Conservation (phyloP, 2,329 filamentous ascomycete species). For the Aureobasidium sp. region DNA sequence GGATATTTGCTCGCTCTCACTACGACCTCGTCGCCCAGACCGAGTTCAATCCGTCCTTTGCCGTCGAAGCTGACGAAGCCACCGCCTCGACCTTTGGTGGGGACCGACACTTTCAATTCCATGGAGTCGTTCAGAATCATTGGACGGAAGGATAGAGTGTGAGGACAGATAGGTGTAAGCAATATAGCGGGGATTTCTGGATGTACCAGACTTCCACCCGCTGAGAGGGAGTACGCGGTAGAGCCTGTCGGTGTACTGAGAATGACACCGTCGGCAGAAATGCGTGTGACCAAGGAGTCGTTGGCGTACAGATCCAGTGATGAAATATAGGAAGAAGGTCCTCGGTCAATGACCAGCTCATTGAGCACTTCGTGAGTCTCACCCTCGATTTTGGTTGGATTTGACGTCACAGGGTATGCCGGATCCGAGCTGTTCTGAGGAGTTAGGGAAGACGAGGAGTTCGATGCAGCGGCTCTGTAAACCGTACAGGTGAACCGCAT, state of each 20-base stretch:
- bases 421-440: constrained; percentile 16
- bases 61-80: constrained; percentile 97
- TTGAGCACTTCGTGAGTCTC: constrained; percentile 98
- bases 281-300: constrained; percentile 86
- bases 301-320: constrained; percentile 95
- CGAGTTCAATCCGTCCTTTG: constrained; percentile 88
- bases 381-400: constrained; percentile 58
- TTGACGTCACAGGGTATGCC: constrained; percentile 40
- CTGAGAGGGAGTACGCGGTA: constrained; percentile 93
- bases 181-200: constrained; percentile 95
- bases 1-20: constrained; percentile 94
- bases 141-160: constrained; percentile 91
- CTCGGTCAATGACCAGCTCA: constrained; percentile 95
- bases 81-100: constrained; percentile 75
- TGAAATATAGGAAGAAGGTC: constrained; percentile 92
- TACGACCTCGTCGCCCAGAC: constrained; percentile 89
- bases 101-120: constrained; percentile 81
- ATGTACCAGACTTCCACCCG: constrained; percentile 90
- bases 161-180: constrained; percentile 93
- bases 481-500: constrained; percentile 99
- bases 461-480: constrained; percentile 55
- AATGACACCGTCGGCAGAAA: constrained; percentile 95
- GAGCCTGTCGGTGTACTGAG: constrained; percentile 88
- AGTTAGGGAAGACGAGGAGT: constrained; percentile 23
- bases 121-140: constrained; percentile 97